Conservation (phyloP, 116 monocot genomes). For the Papilionanthe hybrid region DNA sequence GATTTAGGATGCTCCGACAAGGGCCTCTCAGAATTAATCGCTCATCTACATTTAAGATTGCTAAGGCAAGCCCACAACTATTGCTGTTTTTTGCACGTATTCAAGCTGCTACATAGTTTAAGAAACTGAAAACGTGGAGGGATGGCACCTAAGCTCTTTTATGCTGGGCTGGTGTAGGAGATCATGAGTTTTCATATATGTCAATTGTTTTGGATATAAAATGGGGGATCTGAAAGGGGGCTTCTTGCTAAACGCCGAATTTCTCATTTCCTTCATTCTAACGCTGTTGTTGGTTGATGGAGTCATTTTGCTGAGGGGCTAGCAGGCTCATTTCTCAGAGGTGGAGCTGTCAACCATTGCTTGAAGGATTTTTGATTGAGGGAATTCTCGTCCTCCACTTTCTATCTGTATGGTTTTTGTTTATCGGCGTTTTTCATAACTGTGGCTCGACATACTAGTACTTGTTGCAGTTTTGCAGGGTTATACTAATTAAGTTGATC, state of each 20-base stretch:
- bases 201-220: slow-evolving; percentile 13
- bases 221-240: slow-evolving; percentile 20
- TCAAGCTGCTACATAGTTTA: slow-evolving; percentile 43
- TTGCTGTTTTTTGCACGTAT: slow-evolving; percentile 48
- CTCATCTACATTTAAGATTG: slow-evolving; percentile 60
- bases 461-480: slow-evolving; percentile 14
- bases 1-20: slow-evolving; percentile 41
- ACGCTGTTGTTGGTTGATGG: slow-evolving; percentile 26
- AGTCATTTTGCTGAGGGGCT: slow-evolving; percentile 21
- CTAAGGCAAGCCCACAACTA: slow-evolving; percentile 85
- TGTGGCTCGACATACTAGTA: slow-evolving; percentile 11
- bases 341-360: slow-evolving; percentile 30
- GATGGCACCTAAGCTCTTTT: slow-evolving; percentile 16
- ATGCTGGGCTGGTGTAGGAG: slow-evolving; percentile 6
- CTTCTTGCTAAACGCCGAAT: slow-evolving; percentile 27
- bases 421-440: slow-evolving; percentile 20
- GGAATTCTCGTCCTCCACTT: slow-evolving; percentile 40
- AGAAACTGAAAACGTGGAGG: slow-evolving; percentile 34
- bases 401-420: slow-evolving; percentile 29
- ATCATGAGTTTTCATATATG: slow-evolving; percentile 24
- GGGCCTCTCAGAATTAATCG: slow-evolving; percentile 62
- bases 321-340: slow-evolving; percentile 19
- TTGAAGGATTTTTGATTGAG: slow-evolving; percentile 35
- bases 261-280: slow-evolving; percentile 18
- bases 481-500: slow-evolving; percentile 17